Conservation (phyloP, 768 basidiomycete genomes). For the Phlebiopsis flavidoalba region DNA sequence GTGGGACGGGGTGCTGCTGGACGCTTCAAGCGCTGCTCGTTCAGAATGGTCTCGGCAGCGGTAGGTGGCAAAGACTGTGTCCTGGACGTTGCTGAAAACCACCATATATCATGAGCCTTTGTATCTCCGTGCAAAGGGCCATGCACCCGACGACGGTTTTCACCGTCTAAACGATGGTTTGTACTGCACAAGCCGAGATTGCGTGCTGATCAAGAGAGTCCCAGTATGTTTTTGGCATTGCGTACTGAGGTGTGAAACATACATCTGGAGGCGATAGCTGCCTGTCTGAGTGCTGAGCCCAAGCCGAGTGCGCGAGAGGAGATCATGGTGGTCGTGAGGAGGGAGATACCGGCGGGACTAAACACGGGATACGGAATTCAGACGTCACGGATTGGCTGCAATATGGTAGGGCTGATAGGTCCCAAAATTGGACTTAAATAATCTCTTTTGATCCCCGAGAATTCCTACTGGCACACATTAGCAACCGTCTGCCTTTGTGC, state of each 20-base stretch:
- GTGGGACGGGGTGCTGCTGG: conserved; percentile 95
- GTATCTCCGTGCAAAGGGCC: not conserved
- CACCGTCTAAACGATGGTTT: conserved; percentile 20
- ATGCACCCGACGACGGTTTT: conserved; percentile 1
- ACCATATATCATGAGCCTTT: not conserved
- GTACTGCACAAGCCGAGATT: conserved; percentile 17
- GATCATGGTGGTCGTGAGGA: conserved; percentile 26
- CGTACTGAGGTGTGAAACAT: too few species aligned
- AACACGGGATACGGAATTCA: conserved; percentile 3
- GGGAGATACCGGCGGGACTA: conserved; percentile 6
- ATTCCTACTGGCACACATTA: not conserved
- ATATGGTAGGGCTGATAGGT: not conserved
- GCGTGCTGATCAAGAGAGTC: conserved; percentile 14
- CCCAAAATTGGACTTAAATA: not conserved
- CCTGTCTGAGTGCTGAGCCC: conserved; percentile 48
- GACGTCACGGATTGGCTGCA: conserved; percentile 2
- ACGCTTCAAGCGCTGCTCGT: conserved; percentile 82
- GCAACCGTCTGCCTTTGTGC: not conserved
- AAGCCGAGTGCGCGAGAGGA: conserved; percentile 52
- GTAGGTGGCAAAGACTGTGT: conserved; percentile 62
- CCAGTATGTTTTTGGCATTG: too few species aligned
- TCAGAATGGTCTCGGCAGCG: conserved; percentile 60
- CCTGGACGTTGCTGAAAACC: conserved; percentile 46
- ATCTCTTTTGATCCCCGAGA: not conserved
- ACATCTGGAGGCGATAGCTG: conserved; percentile 34